phyloP scores from a whole-genome alignment of 208 protist genomes.

The Trypanosoma caninum region DNA sequence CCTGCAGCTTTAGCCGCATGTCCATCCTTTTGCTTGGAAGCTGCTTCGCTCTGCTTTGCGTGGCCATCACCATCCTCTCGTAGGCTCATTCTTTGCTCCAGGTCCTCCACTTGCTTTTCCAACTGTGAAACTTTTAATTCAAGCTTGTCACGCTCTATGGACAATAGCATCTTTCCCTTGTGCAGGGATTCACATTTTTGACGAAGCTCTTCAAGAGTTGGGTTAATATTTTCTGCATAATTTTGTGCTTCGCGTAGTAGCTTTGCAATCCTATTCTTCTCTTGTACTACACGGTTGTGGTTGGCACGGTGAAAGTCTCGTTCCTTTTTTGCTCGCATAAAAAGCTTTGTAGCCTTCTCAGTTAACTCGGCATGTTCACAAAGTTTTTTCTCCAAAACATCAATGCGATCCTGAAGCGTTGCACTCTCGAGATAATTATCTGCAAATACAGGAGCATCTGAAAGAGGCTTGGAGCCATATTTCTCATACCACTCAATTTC shows the following conservation, averaged over 20 bases:
- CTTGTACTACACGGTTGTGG: constrained; percentile 88
- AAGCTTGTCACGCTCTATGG: constrained; percentile 80
- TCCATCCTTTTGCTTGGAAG: constrained; percentile 14
- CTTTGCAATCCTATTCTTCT: constrained; percentile 70
- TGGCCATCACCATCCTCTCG: background rate
- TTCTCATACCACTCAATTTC: constrained; percentile 88
- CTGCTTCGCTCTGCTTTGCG: constrained; percentile 6
- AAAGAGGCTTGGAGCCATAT: constrained; percentile 43
- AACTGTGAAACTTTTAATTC: constrained; percentile 47
- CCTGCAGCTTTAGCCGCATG: background rate
- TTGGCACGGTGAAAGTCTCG: constrained; percentile 86
- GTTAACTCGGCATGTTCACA: constrained; percentile 77
- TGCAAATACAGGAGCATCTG: constrained; percentile 58
- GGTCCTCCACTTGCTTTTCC: constrained; percentile 58
- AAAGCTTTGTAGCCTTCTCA: constrained; percentile 69
- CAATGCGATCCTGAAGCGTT: constrained; percentile 71
- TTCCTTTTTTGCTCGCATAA: constrained; percentile 81
- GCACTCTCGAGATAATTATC: constrained; percentile 87
- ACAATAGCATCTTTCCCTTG: constrained; percentile 80
- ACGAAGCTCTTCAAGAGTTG: constrained; percentile 76
- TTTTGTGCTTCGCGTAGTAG: constrained; percentile 70
- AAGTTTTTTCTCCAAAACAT: constrained; percentile 75
- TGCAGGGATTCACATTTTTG: constrained; percentile 75
- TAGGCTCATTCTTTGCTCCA: constrained; percentile 33
- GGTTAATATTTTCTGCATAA: constrained; percentile 74